Percentiles rank a stretch among this genome's conserved stretches.
These are phyloP conservation scores for Ceratobasidium sp. DNA, from an alignment of 1,284 basidiomycete species.

Conservation along the genomic window DNA sequence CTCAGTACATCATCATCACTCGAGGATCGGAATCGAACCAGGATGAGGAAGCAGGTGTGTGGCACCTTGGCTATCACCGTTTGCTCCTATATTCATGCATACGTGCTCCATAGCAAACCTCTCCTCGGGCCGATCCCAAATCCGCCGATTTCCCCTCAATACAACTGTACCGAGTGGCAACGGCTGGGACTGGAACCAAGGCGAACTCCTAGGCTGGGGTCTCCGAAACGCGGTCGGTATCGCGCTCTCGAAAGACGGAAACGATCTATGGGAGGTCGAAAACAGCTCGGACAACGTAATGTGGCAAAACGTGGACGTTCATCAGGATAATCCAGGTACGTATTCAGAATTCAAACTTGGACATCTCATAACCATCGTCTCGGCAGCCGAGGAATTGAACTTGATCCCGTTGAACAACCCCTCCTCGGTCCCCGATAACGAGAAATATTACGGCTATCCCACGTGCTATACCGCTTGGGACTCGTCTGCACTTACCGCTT, in stretches of 20 bases:
- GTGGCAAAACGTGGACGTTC: slow-evolving; percentile 23
- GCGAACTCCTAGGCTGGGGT: slow-evolving; percentile 53
- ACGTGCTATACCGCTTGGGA: slow-evolving; percentile 31
- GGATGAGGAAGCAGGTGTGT: slow-evolving; percentile 48
- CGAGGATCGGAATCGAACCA: slow-evolving; percentile 54
- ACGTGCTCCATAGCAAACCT: slow-evolving; percentile 9
- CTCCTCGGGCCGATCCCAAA: slow-evolving; percentile 54
- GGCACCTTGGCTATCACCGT: background rate
- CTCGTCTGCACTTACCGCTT: background rate
- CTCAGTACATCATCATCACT: slow-evolving; percentile 47
- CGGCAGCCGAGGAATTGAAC: slow-evolving; percentile 35
- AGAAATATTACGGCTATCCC: slow-evolving; percentile 33
- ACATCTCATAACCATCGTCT: background rate
- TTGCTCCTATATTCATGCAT: background rate
- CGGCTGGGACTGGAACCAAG: slow-evolving; percentile 47
- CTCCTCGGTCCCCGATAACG: no score
- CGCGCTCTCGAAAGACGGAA: slow-evolving; percentile 47
- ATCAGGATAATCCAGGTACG: slow-evolving; percentile 32
- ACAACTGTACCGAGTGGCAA: background rate
- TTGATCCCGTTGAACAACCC: background rate
- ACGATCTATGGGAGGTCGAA: slow-evolving; percentile 52
- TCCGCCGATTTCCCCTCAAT: slow-evolving; percentile 47
- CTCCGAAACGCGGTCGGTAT: slow-evolving; percentile 57
- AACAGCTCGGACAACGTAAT: slow-evolving; percentile 50
- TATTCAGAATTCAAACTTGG: background rate